phyloP scores from a whole-genome alignment of 2,329 filamentous ascomycete genomes.

The Paecilomyces fulvus region DNA sequence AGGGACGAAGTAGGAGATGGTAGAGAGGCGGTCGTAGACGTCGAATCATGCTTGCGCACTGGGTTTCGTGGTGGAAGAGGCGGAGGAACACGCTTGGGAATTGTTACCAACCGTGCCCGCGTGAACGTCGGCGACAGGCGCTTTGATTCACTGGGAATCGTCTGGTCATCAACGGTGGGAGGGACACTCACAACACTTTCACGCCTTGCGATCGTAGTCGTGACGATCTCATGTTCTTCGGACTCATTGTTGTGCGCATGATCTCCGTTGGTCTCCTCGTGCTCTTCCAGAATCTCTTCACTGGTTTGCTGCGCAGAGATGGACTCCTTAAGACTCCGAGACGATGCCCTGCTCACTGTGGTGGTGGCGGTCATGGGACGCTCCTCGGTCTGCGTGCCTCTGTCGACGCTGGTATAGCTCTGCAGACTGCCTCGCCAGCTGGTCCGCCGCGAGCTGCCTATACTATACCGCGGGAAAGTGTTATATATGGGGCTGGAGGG shows the following conservation, averaged over 20 bases:
- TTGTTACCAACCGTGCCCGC: constrained; percentile 73
- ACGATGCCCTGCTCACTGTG: constrained; percentile 26
- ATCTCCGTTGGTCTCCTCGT: constrained; percentile 16
- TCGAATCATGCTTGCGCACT: constrained; percentile 17
- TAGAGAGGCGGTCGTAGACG: constrained; percentile 15
- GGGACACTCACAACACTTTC: constrained; percentile 33
- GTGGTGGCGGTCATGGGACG: constrained; percentile 18
- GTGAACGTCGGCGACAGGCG: constrained; percentile 60
- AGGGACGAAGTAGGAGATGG: constrained; percentile 14
- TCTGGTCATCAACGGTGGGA: constrained; percentile 27
- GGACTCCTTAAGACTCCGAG: constrained; percentile 20
- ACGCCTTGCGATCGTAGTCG: constrained; percentile 41
- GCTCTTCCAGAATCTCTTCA: constrained; percentile 13
- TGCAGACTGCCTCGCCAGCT: constrained; percentile 65
- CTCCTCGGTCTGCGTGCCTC: constrained; percentile 62
- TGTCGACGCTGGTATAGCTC: constrained; percentile 45
- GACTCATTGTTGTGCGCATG: constrained; percentile 13
- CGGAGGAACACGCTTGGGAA: constrained; percentile 70
- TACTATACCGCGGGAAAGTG: constrained; percentile 56
- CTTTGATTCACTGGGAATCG: constrained; percentile 50
- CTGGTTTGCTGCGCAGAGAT: constrained; percentile 7
- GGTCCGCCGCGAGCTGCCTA: constrained; percentile 51
- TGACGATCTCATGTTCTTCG: constrained; percentile 40
- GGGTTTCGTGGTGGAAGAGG: constrained; percentile 71
- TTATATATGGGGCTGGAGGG: constrained; percentile 61